Conservation (phyloP, 257 asterid genomes). For the Fraxinus americana region DNA sequence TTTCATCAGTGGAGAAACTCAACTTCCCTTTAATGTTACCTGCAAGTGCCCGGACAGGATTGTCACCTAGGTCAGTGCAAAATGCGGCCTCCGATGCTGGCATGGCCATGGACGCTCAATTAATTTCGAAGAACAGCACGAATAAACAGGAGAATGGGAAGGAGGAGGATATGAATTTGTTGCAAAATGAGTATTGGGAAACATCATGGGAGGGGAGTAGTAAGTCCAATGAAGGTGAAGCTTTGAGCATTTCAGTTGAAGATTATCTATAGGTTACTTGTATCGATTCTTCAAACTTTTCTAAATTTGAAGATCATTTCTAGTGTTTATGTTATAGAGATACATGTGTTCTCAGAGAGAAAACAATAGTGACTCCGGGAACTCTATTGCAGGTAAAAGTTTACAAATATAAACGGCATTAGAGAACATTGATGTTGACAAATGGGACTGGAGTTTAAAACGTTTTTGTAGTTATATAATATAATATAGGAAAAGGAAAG, state of each 20-base stretch:
- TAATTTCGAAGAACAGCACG: slow-evolving; percentile 2
- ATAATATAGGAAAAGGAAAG: too few relatives aligned
- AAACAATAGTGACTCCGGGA: too few relatives aligned
- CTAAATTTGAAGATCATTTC: background rate
- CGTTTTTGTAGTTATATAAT: too few relatives aligned
- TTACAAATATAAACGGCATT: too few relatives aligned
- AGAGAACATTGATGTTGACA: too few relatives aligned
- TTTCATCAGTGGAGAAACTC: slow-evolving; percentile 36
- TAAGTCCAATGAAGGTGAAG: background rate
- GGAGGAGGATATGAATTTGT: background rate
- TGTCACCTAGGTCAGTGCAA: slow-evolving; percentile 89
- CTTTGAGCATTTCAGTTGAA: slow-evolving; percentile 3
- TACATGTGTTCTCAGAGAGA: too few relatives aligned
- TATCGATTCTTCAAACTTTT: background rate
- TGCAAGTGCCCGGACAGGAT: slow-evolving; percentile 48
- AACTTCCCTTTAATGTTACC: slow-evolving; percentile 65
- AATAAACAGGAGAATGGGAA: background rate
- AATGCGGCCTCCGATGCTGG: slow-evolving; percentile 87
- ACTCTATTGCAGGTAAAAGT: too few relatives aligned
- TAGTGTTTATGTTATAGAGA: background rate
- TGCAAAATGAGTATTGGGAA: background rate
- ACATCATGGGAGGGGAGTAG: background rate
- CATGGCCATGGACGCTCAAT: slow-evolving; percentile 74
- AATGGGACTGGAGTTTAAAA: too few relatives aligned
- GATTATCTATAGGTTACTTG: background rate